Evolutionary conservation across 768 basidiomycete species (phyloP).

Genomic region (Amanita rubescens): DNA sequence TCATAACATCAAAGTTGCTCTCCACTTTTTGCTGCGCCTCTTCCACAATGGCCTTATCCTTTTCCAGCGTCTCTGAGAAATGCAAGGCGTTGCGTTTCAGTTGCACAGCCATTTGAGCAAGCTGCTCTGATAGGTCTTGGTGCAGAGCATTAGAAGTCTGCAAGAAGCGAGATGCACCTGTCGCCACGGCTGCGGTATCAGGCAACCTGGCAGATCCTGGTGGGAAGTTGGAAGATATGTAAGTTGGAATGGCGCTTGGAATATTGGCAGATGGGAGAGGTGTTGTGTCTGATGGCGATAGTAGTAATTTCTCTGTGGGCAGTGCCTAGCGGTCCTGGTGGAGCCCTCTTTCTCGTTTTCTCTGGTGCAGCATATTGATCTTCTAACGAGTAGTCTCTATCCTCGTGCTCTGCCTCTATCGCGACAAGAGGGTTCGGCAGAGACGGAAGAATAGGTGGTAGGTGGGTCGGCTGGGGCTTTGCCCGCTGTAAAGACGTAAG

Average conservation of each 20-base stretch:
- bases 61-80: constrained; percentile 64
- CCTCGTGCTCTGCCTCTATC: constrained; percentile 9
- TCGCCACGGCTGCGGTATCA: constrained; percentile 18
- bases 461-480: constrained; percentile 31
- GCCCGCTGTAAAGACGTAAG: constrained; percentile 27
- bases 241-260: constrained; percentile 16
- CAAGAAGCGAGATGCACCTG: constrained; percentile 16
- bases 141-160: constrained; percentile 61
- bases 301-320: constrained; percentile 31
- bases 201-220: constrained; percentile 13
- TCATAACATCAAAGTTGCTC: constrained; percentile 62
- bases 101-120: constrained; percentile 82
- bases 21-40: constrained; percentile 67
- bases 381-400: constrained; percentile 14
- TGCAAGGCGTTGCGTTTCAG: constrained; percentile 78
- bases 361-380: constrained; percentile 11
- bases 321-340: constrained; percentile 8
- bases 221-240: constrained; percentile 26
- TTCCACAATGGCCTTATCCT: constrained; percentile 67
- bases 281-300: constrained; percentile 26
- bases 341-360: not conserved
- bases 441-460: constrained; percentile 43
- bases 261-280: constrained; percentile 14
- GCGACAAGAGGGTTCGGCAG: constrained; percentile 35
- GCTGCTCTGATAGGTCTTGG: constrained; percentile 64